Evolutionary conservation across 139 green algal species (phyloP), one percentile per base, ranked within the genome.

Genomic region (Microglena sp.): DNA sequence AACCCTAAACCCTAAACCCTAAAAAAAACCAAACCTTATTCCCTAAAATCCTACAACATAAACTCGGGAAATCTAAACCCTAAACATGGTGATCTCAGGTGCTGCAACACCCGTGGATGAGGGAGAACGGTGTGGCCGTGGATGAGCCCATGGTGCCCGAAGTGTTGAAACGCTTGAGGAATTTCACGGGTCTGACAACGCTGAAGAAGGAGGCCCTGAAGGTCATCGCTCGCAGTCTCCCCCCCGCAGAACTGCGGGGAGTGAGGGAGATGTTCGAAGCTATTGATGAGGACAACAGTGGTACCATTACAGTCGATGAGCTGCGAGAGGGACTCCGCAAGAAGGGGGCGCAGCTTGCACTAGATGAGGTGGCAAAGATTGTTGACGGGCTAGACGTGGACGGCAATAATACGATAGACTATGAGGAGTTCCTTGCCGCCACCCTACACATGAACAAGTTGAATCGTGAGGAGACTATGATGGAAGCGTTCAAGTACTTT

Each of bases 61-160:
- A n/a, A n/a, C n/a, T n/a, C n/a, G n/a, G n/a, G n/a, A n/a, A n/a
- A n/a, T n/a, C n/a, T n/a, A n/a, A n/a, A n/a, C n/a, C n/a, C n/a
- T n/a, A n/a, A n/a, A n/a, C n/a, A n/a, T n/a, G n/a, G n/a, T n/a
- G n/a, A n/a, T n/a, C n/a, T n/a, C n/a, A n/a, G n/a, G n/a, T n/a
- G n/a, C n/a, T n/a, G n/a, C n/a, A 82, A 27, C 89, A 99, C 70
- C 79, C 81, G 27, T 99, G 93, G 93, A 79, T 99, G 66, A 75
- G 67, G 8, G 83, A 33, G 11, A 40, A 90, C 55, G 89, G 88
- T 34, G 76, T 81, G 6, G 92, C 85, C 26, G 66, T 90, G 30
- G 85, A 95, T 68, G 82, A 88, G 50, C 33, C 62, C n/a, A 77
- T 88, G 27, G 64, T 79, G 56, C 62, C 62, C 1, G 78, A 82